Evolutionary conservation across 2,329 filamentous ascomycete species (phyloP).

Genomic region (Epichloe amarillans): DNA sequence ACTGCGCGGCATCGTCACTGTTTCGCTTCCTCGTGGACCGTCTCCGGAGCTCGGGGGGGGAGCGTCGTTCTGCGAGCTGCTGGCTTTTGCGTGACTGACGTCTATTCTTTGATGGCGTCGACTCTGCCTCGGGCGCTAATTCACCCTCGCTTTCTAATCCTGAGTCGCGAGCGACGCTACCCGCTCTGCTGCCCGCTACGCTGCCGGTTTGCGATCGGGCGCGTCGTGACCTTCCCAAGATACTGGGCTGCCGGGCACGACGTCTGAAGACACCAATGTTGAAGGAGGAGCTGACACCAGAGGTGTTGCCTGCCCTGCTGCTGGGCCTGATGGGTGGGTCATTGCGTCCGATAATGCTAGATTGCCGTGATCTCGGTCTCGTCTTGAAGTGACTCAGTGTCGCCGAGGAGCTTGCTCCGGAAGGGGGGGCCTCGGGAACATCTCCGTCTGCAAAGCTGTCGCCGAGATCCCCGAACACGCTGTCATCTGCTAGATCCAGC

Average conservation of each 20-base stretch:
- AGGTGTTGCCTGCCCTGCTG: constrained; percentile 34
- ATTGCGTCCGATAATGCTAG: constrained; percentile 37
- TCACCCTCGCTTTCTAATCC: constrained; percentile 30
- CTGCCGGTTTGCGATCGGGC: constrained; percentile 18
- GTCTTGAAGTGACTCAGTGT: constrained; percentile 31
- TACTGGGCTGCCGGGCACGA: constrained; percentile 46
- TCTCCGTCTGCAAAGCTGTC: constrained; percentile 29
- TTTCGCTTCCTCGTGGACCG: constrained; percentile 41
- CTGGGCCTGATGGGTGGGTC: constrained; percentile 39
- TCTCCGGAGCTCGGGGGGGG: constrained; percentile 8
- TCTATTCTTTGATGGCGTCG: constrained; percentile 44
- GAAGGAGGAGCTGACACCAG: constrained; percentile 34
- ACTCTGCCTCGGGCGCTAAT: constrained; percentile 53
- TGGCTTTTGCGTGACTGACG: constrained; percentile 23
- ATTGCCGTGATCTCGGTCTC: constrained; percentile 29
- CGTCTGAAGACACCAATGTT: constrained; percentile 46
- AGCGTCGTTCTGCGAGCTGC: constrained; percentile 10
- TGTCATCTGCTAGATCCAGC: constrained; percentile 33
- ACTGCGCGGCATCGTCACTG: constrained; percentile 29
- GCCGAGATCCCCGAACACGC: constrained; percentile 32
- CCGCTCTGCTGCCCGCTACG: constrained; percentile 8
- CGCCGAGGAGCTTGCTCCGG: constrained; percentile 32
- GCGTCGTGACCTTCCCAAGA: constrained; percentile 39
- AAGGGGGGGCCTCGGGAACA: constrained; percentile 20
- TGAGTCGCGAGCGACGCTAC: constrained; percentile 17